Percentiles rank a stretch among this genome's conserved stretches.
Evolutionary conservation across 2,329 filamentous ascomycete species (phyloP).

Genomic region (Diaporthe eres): DNA sequence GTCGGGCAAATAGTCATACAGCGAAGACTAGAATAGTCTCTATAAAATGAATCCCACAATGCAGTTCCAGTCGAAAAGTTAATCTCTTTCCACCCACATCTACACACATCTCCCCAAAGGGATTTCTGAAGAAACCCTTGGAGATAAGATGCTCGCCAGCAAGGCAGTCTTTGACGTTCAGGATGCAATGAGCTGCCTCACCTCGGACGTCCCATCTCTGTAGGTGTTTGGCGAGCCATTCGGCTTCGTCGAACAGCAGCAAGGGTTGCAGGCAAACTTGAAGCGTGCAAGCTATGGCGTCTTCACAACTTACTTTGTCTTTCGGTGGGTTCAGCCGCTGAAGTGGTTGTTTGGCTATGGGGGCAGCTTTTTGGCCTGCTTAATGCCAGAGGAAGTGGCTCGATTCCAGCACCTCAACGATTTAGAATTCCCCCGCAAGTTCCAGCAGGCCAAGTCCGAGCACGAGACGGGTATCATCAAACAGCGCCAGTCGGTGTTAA

Average conservation of each 20-base stretch:
- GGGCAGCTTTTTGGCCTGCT: not conserved
- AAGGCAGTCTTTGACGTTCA: slow-evolving; percentile 27
- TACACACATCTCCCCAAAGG: no score
- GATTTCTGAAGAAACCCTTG: slow-evolving; percentile 27
- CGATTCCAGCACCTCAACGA: slow-evolving; percentile 21
- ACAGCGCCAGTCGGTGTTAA: not conserved
- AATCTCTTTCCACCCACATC: no score
- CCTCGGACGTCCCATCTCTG: slow-evolving; percentile 1
- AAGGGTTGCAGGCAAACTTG: slow-evolving; percentile 17
- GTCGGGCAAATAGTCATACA: no score
- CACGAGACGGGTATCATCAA: not conserved
- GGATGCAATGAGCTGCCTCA: slow-evolving; percentile 28
- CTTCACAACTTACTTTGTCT: slow-evolving; percentile 34
- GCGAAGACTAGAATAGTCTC: no score
- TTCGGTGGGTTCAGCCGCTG: slow-evolving; percentile 9
- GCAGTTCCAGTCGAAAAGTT: no score
- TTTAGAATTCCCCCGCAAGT: slow-evolving; percentile 1
- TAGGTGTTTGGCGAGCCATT: slow-evolving; percentile 22
- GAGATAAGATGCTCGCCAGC: slow-evolving; percentile 27
- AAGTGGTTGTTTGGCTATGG: slow-evolving; percentile 9
- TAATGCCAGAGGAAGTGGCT: slow-evolving; percentile 19
- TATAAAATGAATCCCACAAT: no score
- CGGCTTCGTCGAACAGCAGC: slow-evolving; percentile 45
- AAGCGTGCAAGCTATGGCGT: slow-evolving; percentile 30
- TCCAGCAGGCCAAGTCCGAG: slow-evolving; percentile 15